Evolutionary conservation across 2,329 filamentous ascomycete species (phyloP), one percentile per base, ranked within the genome.

Genomic region (Trichoderma sp.): DNA sequence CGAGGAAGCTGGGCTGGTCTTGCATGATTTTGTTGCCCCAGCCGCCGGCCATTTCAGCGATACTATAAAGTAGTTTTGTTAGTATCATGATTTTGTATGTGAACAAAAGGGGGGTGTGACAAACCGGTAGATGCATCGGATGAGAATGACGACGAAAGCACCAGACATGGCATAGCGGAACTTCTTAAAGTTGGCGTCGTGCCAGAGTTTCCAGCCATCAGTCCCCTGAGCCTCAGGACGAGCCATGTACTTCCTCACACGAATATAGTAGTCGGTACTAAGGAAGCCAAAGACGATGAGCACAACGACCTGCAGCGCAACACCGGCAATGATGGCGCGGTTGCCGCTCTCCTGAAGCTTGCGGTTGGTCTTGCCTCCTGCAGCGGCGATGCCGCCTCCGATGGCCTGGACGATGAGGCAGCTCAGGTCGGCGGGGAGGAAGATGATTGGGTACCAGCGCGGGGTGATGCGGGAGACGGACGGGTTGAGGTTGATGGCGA

Each of bases 11-110:
- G 58, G 83, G 81, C 81, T 91, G 82, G 78, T 90, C 85, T 74
- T 88, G 87, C 88, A 91, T 91, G 77, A 91, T 87, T 17, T 82
- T 77, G 79, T 89, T 90, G 11, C 86, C 87, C 88, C 88, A 91
- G 23, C 89, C 89, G 30, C 87, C 87, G 2, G 86, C 85, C 87
- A 91, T 90, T 77, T 91, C 89, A 1, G 85, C 86, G 68, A 91
- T 87, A 75, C 88, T 88, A 20, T 28, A 2, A 12, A 9, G 3
- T 1, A 32, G 5, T 53, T 39, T 15, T 50, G 63, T 71, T 23
- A 71, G 68, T 11, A 68, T 59, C 59, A 30, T 59, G 4, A 7
- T 53, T 23, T 57, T 23, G 39, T 23, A 26, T 15, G 59, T 26
- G 26, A 34, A 9, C 23, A 23, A 28, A 23, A 23, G 61, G 59